phyloP scores from a whole-genome alignment of 352 stramenopile species.

The Phytophthora vignae region DNA sequence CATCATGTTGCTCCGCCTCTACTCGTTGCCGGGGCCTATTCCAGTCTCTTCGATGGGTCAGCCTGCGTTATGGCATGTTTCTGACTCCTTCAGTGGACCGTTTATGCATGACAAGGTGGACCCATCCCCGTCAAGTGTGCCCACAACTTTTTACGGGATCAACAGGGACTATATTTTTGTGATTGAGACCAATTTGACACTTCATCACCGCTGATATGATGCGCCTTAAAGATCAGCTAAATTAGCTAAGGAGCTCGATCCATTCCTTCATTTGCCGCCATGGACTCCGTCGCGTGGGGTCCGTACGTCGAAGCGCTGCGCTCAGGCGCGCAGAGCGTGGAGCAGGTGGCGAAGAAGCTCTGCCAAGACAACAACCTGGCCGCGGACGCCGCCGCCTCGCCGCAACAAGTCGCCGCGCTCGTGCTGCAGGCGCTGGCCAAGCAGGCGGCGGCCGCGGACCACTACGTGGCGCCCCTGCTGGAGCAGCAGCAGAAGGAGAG shows the following conservation, averaged over 20 bases:
- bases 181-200: background rate
- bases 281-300: constrained; percentile 35
- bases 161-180: background rate
- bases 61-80: background rate
- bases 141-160: background rate
- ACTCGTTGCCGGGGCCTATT: constrained; percentile 24
- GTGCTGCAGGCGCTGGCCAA: constrained; percentile 37
- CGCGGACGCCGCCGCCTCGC: constrained; percentile 14
- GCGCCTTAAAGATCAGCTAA: too few relatives aligned
- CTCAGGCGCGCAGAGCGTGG: constrained; percentile 14
- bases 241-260: too few relatives aligned
- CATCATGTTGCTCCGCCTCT: constrained; percentile 25
- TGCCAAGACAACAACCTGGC: constrained; percentile 38
- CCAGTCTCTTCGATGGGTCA: constrained; percentile 5
- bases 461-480: constrained; percentile 63
- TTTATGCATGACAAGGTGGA: background rate
- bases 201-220: too few relatives aligned
- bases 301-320: constrained; percentile 36
- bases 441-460: constrained; percentile 2
- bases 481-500: constrained; percentile 46
- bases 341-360: constrained; percentile 42
- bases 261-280: background rate
- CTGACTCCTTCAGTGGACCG: constrained; percentile 10
- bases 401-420: constrained; percentile 38
- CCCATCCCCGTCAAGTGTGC: background rate